Evolutionary conservation across 1,139 yeast genomes (phyloP), one percentile per base, ranked within the genome.

Genomic region (Scheffersomyces stambukii): DNA sequence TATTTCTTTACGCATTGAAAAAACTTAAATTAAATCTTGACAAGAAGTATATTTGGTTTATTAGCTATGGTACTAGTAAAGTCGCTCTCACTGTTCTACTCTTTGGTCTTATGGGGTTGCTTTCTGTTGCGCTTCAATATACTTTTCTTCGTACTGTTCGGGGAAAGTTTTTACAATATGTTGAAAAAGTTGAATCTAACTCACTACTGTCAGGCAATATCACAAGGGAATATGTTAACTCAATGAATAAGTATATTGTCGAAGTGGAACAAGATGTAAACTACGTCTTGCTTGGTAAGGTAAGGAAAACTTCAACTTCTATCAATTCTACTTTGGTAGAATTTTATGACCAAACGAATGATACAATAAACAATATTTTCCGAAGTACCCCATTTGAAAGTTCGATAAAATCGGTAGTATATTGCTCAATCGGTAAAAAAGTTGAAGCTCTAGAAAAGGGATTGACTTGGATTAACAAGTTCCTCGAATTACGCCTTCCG

Each of bases 401-500:
- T 1, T 83, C 95, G 0, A 65, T 89, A 43, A 70, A 58, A 19
- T 60, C 77, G 0, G 76, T 88, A 1, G 82, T 88, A 5, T 77
- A 79, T 28, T 91, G 98, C 57, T 75, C 84, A 1, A 62, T 91
- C 23, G 93, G 88, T 9, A 64, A 80, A 31, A 91, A 89, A 48
- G 52, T 89, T 5, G 63, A 65, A 4, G 65, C 69, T 19, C 60
- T 88, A 1, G 83, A 83, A 41, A 49, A 67, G 14, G 97, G 95
- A 0, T 53, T 89, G 30, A 70, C 78, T 1, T 91, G 97, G 97
- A 59, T 89, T 3, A 68, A 81, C 42, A 61, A 77, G 19, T 66
- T 83, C 40, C 68, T 89, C 3, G 62, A 73, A 10, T 57, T 89
- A 2, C 40, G 59, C 0, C 48, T 89, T 1, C 96, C 96, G 1